Percentiles rank a stretch among this genome's conserved stretches.
Evolutionary conservation across 176 grass and related monocot genomes (phyloP).

Genomic region (Oryza meyeriana): DNA sequence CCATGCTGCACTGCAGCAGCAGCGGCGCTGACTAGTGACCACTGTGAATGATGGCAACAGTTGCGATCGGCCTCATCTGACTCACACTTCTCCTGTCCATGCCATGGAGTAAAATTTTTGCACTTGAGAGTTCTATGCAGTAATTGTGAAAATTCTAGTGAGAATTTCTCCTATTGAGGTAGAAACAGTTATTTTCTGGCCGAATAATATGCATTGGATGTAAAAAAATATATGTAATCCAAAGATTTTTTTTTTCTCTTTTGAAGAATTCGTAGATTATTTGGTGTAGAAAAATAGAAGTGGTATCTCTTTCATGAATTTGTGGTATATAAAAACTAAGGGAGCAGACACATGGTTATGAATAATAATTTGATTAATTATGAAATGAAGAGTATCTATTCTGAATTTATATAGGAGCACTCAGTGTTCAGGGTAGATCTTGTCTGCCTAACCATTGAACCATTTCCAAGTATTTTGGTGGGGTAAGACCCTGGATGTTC

Average conservation of each 20-base stretch:
- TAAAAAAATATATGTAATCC: too few relatives aligned
- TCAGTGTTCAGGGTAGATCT: neutral
- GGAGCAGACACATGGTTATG: neutral
- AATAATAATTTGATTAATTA: neutral
- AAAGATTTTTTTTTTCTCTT: too few relatives aligned
- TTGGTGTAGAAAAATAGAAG: too few relatives aligned
- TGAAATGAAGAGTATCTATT: neutral
- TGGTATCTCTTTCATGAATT: neutral
- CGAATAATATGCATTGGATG: neutral
- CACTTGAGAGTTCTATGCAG: neutral
- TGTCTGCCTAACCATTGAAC: neutral
- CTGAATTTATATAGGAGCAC: neutral
- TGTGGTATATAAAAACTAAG: neutral
- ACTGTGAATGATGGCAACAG: conserved; percentile 18
- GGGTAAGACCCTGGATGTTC: neutral
- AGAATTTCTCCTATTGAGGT: neutral
- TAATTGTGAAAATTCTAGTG: neutral
- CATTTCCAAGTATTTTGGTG: neutral
- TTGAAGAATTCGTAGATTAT: neutral
- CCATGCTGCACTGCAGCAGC: conserved; percentile 13
- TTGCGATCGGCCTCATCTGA: neutral
- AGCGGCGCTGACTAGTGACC: neutral
- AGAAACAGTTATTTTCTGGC: neutral
- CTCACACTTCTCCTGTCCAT: neutral
- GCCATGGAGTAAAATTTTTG: neutral